Base-by-base conservation (phyloP, 495 filamentous ascomycete genomes). In the Choiromyces venosus region DNA sequence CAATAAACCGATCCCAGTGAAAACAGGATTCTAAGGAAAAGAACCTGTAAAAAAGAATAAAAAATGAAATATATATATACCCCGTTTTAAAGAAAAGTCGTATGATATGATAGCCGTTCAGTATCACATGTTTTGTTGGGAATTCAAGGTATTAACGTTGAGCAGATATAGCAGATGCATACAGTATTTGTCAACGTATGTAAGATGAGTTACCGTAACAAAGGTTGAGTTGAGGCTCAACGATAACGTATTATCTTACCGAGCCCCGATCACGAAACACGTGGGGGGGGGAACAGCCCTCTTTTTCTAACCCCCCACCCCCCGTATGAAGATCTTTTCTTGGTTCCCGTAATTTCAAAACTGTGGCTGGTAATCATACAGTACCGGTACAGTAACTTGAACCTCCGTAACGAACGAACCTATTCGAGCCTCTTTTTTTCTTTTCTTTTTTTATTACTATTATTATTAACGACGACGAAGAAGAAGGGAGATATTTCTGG, bases 381-480 rank as follows among this genome's bases (percentile, higher is more conserved):
- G n/a, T n/a, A n/a, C n/a, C n/a, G n/a, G n/a, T n/a, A n/a, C n/a
- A n/a, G n/a, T 56, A 56, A 56, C 46, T n/a, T 56, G n/a, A n/a
- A 25, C n/a, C 40, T 44, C 40, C n/a, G 21, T 14, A 29, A 56
- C 46, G 9, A 29, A 56, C 46, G 9, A 29, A 56, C 46, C 9
- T 29, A 29, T 29, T 14, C 14, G 40, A 9, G 46, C 4, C n/a
- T n/a, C n/a, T 12, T 29, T 29, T 56, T 12, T 56, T 29, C 0
- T 29, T 29, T 56, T 12, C 29, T 29, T 0, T 29, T 56, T 25
- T 29, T 25, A 56, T 25, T 7, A 61, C 52, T 14, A 4, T 16
- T 61, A 61, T 61, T 61, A 25, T 29, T 61, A 61, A 61, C 52
- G 52, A 29, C 52, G 52, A n/a, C n/a, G n/a, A n/a, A n/a, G n/a